Percentiles rank a stretch among this genome's conserved stretches.
Evolutionary conservation across 2,329 filamentous ascomycete species (phyloP).

Genomic region (Penicillium sp.): DNA sequence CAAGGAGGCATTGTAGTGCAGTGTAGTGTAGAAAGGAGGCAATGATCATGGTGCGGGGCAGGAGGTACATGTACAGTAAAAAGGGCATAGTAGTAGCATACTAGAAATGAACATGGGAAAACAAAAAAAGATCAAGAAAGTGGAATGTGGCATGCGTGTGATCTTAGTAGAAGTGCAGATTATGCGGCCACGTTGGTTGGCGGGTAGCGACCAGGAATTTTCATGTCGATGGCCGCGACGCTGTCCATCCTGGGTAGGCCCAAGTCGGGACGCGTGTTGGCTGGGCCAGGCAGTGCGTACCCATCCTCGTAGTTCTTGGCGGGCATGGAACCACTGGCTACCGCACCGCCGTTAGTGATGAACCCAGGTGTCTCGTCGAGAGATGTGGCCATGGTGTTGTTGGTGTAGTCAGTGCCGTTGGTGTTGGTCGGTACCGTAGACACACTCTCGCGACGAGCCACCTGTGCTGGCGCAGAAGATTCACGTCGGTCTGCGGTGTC

Average conservation of each 20-base stretch:
- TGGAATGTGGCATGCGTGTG: slow-evolving; percentile 12
- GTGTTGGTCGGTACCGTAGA: slow-evolving; percentile 42
- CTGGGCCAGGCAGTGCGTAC: slow-evolving; percentile 7
- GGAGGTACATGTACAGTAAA: slow-evolving; percentile 21
- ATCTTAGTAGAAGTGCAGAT: slow-evolving; percentile 13
- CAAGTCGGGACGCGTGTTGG: slow-evolving; percentile 14
- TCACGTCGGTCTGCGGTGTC: slow-evolving; percentile 27
- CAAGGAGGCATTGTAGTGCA: slow-evolving; percentile 18
- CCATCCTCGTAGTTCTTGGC: slow-evolving; percentile 18
- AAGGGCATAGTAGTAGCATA: slow-evolving; percentile 1
- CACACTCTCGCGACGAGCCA: slow-evolving; percentile 36
- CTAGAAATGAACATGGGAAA: neutral
- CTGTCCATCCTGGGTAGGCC: slow-evolving; percentile 32
- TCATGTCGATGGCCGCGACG: slow-evolving; percentile 37
- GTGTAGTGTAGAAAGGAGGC: neutral
- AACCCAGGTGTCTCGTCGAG: slow-evolving; percentile 29
- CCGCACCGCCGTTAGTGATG: slow-evolving; percentile 12
- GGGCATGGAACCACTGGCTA: slow-evolving; percentile 17
- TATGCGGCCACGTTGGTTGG: slow-evolving; percentile 37
- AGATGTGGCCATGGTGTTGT: slow-evolving; percentile 40
- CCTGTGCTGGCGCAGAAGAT: slow-evolving; percentile 24
- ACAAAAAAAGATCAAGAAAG: slow-evolving; percentile 10
- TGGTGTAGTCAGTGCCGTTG: slow-evolving; percentile 39
- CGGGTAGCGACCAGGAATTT: slow-evolving; percentile 43
- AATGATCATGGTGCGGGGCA: neutral